Conservation (phyloP, 2,329 filamentous ascomycete species). For the Pseudogymnoascus sp. region DNA sequence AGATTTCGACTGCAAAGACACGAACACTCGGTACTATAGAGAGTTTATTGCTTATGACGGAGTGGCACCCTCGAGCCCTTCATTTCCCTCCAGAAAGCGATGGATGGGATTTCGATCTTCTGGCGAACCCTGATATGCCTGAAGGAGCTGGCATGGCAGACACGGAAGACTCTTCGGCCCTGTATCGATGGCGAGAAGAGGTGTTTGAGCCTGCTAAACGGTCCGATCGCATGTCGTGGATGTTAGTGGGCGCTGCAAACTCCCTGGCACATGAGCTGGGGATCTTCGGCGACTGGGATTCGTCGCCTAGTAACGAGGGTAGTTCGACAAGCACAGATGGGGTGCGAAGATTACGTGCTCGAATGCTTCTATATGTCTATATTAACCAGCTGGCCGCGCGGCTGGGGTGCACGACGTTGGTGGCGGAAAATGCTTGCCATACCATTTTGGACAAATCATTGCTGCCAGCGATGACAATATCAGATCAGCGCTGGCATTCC, state of each 20-base stretch:
- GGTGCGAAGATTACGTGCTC: conserved; percentile 29
- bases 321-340: conserved; percentile 19
- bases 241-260: conserved; percentile 45
- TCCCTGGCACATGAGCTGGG: conserved; percentile 45
- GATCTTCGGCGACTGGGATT: conserved; percentile 37
- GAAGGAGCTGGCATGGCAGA: conserved; percentile 26
- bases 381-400: conserved; percentile 44
- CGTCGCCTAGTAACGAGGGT: conserved; percentile 18
- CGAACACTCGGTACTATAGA: conserved; percentile 45
- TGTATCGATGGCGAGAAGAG: conserved; percentile 28
- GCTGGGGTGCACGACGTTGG: conserved; percentile 43
- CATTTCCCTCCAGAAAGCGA: conserved; percentile 45
- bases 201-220: conserved; percentile 45
- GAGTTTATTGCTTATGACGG: conserved; percentile 43
- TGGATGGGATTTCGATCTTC: conserved; percentile 47
- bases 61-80: conserved; percentile 48
- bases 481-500: conserved; percentile 39
- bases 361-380: conserved; percentile 37
- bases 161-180: conserved; percentile 24
- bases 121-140: conserved; percentile 33
- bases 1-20: conserved; percentile 39
- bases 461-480: conserved; percentile 11
- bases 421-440: conserved; percentile 37
- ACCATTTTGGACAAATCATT: conserved; percentile 33
- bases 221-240: conserved; percentile 53